phyloP scores from a whole-genome alignment of 371 early-diverging fungal species.

The Parasitella parasitica region DNA sequence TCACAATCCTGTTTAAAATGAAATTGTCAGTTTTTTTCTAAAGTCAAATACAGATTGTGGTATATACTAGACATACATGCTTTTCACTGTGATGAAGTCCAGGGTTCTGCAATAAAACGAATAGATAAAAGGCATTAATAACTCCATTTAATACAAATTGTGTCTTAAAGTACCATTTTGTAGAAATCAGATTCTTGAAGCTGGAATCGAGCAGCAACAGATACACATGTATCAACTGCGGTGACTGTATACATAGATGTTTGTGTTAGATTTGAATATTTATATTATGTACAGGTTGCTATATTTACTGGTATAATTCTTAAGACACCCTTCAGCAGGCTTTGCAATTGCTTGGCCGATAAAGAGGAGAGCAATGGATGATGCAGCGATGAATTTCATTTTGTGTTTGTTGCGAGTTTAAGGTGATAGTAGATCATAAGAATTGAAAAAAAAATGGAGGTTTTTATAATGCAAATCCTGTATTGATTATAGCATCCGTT shows the following conservation, averaged over 20 bases:
- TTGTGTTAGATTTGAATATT: not conserved
- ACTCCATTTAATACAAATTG: not conserved
- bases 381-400: slow-evolving; percentile 21
- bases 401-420: no score
- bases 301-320: slow-evolving; percentile 19
- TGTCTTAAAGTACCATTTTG: slow-evolving; percentile 16
- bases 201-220: slow-evolving; percentile 22
- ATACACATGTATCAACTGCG: slow-evolving; percentile 17
- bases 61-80: slow-evolving; percentile 24
- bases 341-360: slow-evolving; percentile 11
- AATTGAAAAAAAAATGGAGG: not conserved
- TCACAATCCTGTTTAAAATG: slow-evolving; percentile 26
- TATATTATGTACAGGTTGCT: no score
- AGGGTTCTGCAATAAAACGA: slow-evolving; percentile 19
- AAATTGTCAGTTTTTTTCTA: not conserved
- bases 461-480: not conserved
- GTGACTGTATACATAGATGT: slow-evolving; percentile 8
- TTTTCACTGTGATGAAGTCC: slow-evolving; percentile 29
- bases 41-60: not conserved
- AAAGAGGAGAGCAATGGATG: slow-evolving; percentile 8
- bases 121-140: not conserved
- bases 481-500: not conserved
- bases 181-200: slow-evolving; percentile 26
- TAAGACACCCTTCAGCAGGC: slow-evolving; percentile 29
- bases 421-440: not conserved